Base-by-base conservation (phyloP, 164 flowering plant species). In the Buxus sempervirens region DNA sequence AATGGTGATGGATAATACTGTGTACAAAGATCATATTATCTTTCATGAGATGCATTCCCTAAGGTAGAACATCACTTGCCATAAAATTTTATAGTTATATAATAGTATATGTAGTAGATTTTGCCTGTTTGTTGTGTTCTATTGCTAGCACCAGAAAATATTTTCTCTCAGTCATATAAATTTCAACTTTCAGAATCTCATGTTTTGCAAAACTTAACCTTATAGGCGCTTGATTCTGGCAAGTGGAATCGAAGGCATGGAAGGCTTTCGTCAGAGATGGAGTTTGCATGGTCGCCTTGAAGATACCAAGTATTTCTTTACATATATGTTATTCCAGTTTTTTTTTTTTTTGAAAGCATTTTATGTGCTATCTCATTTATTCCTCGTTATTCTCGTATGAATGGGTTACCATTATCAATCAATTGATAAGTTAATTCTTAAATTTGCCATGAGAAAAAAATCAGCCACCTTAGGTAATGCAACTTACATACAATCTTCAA, bases 251-350 rank as follows among this genome's bases (percentile, higher is more conserved):
- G 90, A 82, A 80, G 96, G 97, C 49, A 80, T 85, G 81, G 96
- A 86, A 63, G 97, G 97, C 59, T 91, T 90, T 80, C 87, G 91
- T 18, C 96, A 88, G 73, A 79, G 97, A 80, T 94, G 98, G 98
- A 91, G 98, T 75, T 84, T 94, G 78, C 95, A 94, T 68, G 97
- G 96, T 15, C 13, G 51, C 51, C 51, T 45, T 45, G 16, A 45
- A 45, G 51, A 45, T 45, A 4, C 51, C 51, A 45, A 15, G 51
- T 45, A 45, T 45, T n/a, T 45, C 51, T 15, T 4, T 45, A 45
- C 14, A 10, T 15, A 4, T 45, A 15, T 45, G 51, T 45, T 45
- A 15, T 45, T 45, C 1, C 2, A 45, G 2, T 45, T 45, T 45
- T 15, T 5, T 45, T 6, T 6, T 1, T 10, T 45, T 5, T 45